Evolutionary conservation across 176 grass and related monocot genomes (phyloP).

Genomic region (Urochloa ruziziensis): DNA sequence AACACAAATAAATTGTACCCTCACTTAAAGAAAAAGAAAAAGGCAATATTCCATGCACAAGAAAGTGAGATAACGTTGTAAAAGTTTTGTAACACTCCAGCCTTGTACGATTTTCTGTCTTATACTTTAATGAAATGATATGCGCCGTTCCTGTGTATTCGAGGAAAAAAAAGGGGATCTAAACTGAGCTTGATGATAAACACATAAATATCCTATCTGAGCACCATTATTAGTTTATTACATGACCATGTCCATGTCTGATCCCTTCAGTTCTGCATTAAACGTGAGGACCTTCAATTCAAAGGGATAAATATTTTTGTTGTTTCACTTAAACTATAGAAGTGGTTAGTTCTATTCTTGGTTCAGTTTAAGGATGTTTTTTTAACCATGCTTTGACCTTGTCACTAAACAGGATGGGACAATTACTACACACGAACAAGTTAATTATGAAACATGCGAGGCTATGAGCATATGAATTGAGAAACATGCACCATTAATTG

Average conservation of each 20-base stretch:
- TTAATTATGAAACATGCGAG: neutral
- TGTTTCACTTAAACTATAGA: slow-evolving; percentile 18
- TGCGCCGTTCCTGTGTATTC: neutral
- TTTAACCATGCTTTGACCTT: neutral
- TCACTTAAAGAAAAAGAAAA: neutral
- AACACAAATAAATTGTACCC: neutral
- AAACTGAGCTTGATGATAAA: slow-evolving; percentile 14
- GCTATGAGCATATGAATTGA: neutral
- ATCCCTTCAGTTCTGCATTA: slow-evolving; percentile 11
- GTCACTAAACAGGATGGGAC: neutral
- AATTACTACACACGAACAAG: neutral
- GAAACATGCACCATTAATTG: neutral
- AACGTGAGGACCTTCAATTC: neutral
- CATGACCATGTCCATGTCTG: slow-evolving; percentile 28
- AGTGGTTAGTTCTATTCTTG: neutral
- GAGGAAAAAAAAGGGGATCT: neutral
- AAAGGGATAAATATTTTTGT: neutral
- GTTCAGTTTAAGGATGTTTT: neutral
- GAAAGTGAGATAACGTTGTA: neutral
- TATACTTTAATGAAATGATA: neutral
- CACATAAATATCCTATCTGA: neutral
- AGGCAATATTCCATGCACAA: slow-evolving; percentile 23
- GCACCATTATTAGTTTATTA: neutral
- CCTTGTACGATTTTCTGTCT: neutral
- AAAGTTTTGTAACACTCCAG: neutral